Conservation (phyloP, 176 grass and related monocot species). For the Oropetium thomaeum region DNA sequence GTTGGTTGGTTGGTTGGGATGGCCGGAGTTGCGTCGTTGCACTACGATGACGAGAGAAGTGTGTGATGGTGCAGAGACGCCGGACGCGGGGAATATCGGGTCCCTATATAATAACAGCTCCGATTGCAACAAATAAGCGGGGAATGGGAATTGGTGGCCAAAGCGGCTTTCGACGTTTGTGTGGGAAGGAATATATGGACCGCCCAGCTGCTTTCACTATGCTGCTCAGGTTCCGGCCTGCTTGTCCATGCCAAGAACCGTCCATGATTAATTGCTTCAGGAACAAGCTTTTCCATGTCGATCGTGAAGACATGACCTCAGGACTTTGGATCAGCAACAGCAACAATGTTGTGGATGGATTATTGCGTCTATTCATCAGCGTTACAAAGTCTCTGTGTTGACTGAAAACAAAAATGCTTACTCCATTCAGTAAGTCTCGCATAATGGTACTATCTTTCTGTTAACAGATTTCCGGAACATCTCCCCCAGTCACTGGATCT, state of each 20-base stretch:
- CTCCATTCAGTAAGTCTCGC: not conserved
- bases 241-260: slow-evolving; percentile 20
- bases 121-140: not conserved
- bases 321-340: not conserved
- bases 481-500: slow-evolving; percentile 3
- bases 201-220: slow-evolving; percentile 27
- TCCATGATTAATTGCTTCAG: slow-evolving; percentile 16
- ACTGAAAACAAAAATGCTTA: not conserved
- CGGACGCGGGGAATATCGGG: slow-evolving; percentile 16
- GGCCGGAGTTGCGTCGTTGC: too few species aligned
- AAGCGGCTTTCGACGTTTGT: slow-evolving; percentile 13
- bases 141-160: slow-evolving; percentile 34
- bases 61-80: not conserved
- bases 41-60: not conserved
- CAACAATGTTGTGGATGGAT: not conserved
- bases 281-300: slow-evolving; percentile 15
- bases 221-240: slow-evolving; percentile 1
- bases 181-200: slow-evolving; percentile 41
- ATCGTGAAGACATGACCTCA: not conserved
- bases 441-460: not conserved
- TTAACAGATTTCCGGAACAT: not conserved
- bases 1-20: not conserved
- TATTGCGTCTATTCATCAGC: not conserved
- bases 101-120: slow-evolving; percentile 55
- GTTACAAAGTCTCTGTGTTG: not conserved